phyloP scores from a whole-genome alignment of 176 grass and related monocot genomes.

The Avena sativa region DNA sequence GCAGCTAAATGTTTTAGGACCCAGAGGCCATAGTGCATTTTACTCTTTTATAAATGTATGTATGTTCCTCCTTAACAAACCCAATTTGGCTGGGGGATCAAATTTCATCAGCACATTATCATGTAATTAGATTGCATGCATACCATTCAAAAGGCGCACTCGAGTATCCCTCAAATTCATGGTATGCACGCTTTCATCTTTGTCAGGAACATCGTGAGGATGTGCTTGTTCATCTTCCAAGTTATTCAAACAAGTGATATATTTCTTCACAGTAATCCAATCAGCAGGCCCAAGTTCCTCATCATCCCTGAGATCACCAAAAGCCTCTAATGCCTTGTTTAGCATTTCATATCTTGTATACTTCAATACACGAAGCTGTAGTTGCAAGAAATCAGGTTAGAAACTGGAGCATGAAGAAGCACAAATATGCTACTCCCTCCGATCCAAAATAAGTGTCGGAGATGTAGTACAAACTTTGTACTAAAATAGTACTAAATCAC shows the following conservation, averaged over 20 bases:
- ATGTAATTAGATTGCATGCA: constrained; percentile 16
- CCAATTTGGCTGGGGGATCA: neutral
- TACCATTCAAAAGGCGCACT: constrained; percentile 92
- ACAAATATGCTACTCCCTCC: neutral
- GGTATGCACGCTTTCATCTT: constrained; percentile 57
- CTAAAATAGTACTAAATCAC: too few relatives aligned
- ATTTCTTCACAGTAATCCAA: constrained; percentile 76
- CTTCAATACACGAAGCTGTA: constrained; percentile 83
- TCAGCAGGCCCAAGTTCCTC: constrained; percentile 96
- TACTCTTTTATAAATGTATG: neutral
- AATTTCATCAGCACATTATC: constrained; percentile 24
- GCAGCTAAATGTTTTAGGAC: neutral
- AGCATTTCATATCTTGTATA: constrained; percentile 92
- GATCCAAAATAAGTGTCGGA: too few relatives aligned
- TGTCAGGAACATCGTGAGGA: constrained; percentile 67
- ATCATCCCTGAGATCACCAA: constrained; percentile 90
- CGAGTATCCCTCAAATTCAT: constrained; percentile 81
- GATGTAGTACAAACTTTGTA: too few relatives aligned
- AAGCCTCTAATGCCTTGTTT: constrained; percentile 87
- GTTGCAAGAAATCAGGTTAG: constrained; percentile 32
- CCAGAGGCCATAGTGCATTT: neutral
- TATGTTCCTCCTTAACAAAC: neutral
- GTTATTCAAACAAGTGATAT: constrained; percentile 88
- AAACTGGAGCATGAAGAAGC: neutral
- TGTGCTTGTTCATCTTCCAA: constrained; percentile 76